Evolutionary conservation across 352 stramenopile species (phyloP), one percentile per base, ranked within the genome.

Genomic region (Phytophthora crassamura): DNA sequence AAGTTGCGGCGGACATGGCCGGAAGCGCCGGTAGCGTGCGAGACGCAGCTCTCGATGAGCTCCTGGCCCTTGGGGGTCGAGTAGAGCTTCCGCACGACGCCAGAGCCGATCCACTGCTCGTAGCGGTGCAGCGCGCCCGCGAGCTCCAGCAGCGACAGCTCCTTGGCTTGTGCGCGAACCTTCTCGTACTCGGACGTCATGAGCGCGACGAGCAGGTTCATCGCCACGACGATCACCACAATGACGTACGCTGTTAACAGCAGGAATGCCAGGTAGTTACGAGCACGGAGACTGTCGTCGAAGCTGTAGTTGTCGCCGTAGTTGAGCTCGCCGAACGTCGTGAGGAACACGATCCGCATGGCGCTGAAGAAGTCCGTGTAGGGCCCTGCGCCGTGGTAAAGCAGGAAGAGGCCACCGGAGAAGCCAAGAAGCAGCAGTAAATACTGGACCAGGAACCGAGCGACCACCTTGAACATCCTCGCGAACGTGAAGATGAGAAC

Each of bases 401-500:
- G 42, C 38, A 88, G 42, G 38, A 82, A 80, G 7, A 88, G 69
- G 0, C 69, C 71, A 15, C 72, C 73, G 5, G 78, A 75, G 36
- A 88, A 88, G 1, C 78, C 78, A 43, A 88, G 35, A 1, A 88
- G 55, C 16, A 88, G 64, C 16, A 88, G 47, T 18, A 78, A 25
- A n/a, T 88, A 83, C 52, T 84, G 74, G 35, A 84, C 72, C 59
- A 84, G 59, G 65, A 88, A 85, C 42, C 79, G 75, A 32, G 69
- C 67, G 7, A 83, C 76, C 10, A 86, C 78, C 9, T 73, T 74
- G 48, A 80, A 82, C 78, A 88, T 88, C n/a, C 78, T 59, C 20
- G 76, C 76, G 36, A 88, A 88, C n/a, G 78, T 86, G 56, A 88
- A 88, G 49, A 88, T 83, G 22, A 88, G 67, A 41, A 88, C 76